These are phyloP conservation scores for Boletus semigastroideus DNA, from an alignment of 1,284 basidiomycete genomes.

Conservation along the genomic window DNA sequence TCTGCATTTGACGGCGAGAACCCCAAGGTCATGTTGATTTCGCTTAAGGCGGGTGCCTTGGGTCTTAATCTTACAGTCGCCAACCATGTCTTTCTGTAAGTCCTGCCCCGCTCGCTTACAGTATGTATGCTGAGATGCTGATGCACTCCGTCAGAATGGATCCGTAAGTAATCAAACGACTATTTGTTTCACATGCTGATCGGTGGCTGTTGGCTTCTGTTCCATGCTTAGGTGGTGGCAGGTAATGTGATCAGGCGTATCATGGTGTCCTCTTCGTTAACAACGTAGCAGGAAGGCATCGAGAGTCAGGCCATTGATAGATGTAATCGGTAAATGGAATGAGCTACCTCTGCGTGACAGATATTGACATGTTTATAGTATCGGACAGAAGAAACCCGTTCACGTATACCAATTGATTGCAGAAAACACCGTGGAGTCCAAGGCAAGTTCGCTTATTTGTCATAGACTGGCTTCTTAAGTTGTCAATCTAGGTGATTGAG, in stretches of 20 bases:
- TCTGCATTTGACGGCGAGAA: conserved; percentile 39
- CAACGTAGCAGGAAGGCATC: conserved; percentile 65
- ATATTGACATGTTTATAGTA: conserved; percentile 43
- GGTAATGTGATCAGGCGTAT: conserved; percentile 31
- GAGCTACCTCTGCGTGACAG: neutral
- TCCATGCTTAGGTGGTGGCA: conserved; percentile 64
- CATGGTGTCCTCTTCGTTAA: conserved; percentile 12
- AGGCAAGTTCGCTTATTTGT: conserved; percentile 40
- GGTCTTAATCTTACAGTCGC: conserved; percentile 89
- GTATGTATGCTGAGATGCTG: neutral
- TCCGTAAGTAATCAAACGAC: conserved; percentile 54
- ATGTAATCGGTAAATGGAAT: conserved; percentile 51
- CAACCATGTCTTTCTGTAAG: conserved; percentile 86
- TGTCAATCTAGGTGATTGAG: conserved; percentile 59
- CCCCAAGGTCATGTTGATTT: conserved; percentile 83
- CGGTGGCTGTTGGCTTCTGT: conserved; percentile 1
- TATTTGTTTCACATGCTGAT: conserved; percentile 11
- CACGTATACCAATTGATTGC: conserved; percentile 88
- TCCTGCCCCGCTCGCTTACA: conserved; percentile 14
- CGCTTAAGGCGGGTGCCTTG: conserved; percentile 80
- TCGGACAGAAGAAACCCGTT: conserved; percentile 79
- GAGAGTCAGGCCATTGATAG: conserved; percentile 89
- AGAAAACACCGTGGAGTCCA: conserved; percentile 83
- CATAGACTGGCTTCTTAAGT: neutral
- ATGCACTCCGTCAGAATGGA: conserved; percentile 61